Conservation (phyloP, 768 basidiomycete species). For the Lactarius hengduanensis region DNA sequence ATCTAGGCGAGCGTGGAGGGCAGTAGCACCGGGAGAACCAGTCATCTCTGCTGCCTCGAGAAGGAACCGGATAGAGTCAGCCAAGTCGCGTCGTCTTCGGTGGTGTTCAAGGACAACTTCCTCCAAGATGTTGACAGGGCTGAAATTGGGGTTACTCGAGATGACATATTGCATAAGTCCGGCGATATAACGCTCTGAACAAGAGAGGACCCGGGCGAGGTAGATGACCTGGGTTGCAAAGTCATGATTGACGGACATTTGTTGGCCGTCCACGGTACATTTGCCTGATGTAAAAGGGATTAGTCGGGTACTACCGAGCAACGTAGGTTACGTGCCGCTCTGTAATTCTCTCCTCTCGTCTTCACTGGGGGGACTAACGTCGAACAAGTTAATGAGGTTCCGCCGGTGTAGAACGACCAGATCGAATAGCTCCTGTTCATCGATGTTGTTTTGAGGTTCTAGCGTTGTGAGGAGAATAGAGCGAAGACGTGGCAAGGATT, state of each 20-base stretch:
- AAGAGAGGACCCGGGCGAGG: conserved; percentile 75
- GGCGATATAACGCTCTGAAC: conserved; percentile 80
- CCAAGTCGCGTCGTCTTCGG: conserved; percentile 62
- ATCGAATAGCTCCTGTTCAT: conserved; percentile 75
- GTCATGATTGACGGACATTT: conserved; percentile 73
- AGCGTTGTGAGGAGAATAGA: conserved; percentile 51
- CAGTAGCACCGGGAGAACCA: conserved; percentile 43
- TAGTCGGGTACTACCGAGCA: not conserved
- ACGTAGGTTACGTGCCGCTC: conserved; percentile 44
- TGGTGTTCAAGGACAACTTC: conserved; percentile 67
- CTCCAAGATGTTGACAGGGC: conserved; percentile 58
- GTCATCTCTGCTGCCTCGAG: conserved; percentile 60
- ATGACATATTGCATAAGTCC: conserved; percentile 64
- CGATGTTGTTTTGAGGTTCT: conserved; percentile 44
- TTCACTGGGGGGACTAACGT: conserved; percentile 58
- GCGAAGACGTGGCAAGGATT: conserved; percentile 57
- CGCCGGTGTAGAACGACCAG: conserved; percentile 66
- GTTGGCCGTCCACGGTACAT: conserved; percentile 58
- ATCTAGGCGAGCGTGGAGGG: conserved; percentile 52
- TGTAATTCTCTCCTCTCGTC: conserved; percentile 73
- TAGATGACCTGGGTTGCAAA: conserved; percentile 77
- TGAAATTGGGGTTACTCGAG: conserved; percentile 61
- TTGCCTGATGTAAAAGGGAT: conserved; percentile 51
- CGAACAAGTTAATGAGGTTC: conserved; percentile 60
- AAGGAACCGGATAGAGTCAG: conserved; percentile 67